Evolutionary conservation across 2,329 filamentous ascomycete genomes (phyloP).

Genomic region (Hymenoscyphus infarciens): DNA sequence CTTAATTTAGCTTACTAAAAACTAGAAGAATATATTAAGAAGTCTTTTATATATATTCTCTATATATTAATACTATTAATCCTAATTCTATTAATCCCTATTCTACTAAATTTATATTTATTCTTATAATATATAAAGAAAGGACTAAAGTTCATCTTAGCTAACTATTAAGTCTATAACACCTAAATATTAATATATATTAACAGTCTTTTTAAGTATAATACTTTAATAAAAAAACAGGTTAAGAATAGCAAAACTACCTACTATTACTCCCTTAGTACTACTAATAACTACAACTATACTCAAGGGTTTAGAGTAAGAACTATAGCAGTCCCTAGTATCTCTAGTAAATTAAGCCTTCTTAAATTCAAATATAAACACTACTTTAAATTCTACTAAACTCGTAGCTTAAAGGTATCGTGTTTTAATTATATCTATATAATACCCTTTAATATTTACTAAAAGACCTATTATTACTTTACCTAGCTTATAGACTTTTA

Average conservation of each 20-base stretch:
- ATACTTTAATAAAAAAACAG: conserved; percentile 14
- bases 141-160: not conserved
- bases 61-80: too few relatives aligned
- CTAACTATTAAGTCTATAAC: not conserved
- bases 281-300: conserved; percentile 4
- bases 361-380: not conserved
- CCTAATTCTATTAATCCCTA: too few relatives aligned
- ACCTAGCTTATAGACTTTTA: too few relatives aligned
- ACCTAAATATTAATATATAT: conserved; percentile 16
- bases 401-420: conserved; percentile 38
- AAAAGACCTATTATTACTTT: too few relatives aligned
- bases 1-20: too few relatives aligned
- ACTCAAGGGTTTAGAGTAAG: not conserved
- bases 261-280: not conserved
- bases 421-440: conserved; percentile 52
- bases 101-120: too few relatives aligned
- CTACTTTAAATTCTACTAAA: conserved; percentile 17
- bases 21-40: too few relatives aligned
- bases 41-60: too few relatives aligned
- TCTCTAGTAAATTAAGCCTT: conserved; percentile 6
- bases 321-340: conserved; percentile 1
- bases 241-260: conserved; percentile 10
- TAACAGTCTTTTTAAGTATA: conserved; percentile 19
- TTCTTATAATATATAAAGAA: too few relatives aligned
- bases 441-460: too few relatives aligned